Conservation (phyloP, 1,284 basidiomycete species). For the Phaffia rhodozyma region DNA sequence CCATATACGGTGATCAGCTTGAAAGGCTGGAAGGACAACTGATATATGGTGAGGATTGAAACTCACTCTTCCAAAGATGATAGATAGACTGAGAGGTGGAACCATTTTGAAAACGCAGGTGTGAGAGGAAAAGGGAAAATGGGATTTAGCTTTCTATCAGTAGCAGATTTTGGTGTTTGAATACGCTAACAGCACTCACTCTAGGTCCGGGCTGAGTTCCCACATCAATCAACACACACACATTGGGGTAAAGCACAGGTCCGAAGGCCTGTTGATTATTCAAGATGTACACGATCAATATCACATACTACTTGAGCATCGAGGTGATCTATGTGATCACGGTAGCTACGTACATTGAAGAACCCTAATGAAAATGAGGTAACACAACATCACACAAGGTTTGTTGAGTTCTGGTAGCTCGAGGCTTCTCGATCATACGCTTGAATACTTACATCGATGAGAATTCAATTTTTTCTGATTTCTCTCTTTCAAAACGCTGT, state of each 20-base stretch:
- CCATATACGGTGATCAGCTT: no score
- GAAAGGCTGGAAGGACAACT: no score
- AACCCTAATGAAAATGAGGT: constrained; percentile 6
- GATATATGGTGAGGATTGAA: no score
- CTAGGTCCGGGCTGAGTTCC: constrained; percentile 73
- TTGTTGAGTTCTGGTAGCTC: neutral
- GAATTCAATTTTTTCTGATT: constrained; percentile 95
- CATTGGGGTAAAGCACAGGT: constrained; percentile 52
- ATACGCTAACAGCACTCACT: constrained; percentile 42
- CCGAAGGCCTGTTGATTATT: constrained; percentile 11
- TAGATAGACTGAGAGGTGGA: constrained; percentile 39
- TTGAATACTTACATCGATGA: constrained; percentile 43
- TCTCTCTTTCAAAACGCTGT: constrained; percentile 52
- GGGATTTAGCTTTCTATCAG: neutral
- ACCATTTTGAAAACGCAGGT: neutral
- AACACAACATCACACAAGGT: neutral
- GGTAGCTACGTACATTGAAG: constrained; percentile 34
- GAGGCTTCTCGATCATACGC: neutral
- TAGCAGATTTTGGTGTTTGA: no score
- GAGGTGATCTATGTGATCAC: no score
- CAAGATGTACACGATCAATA: constrained; percentile 45
- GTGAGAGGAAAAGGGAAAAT: neutral
- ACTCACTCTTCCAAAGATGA: constrained; percentile 67
- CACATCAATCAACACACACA: constrained; percentile 81
- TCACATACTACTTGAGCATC: constrained; percentile 36